Base-by-base conservation (phyloP, 306 rosid species). In the Dalbergia cochinchinensis region DNA sequence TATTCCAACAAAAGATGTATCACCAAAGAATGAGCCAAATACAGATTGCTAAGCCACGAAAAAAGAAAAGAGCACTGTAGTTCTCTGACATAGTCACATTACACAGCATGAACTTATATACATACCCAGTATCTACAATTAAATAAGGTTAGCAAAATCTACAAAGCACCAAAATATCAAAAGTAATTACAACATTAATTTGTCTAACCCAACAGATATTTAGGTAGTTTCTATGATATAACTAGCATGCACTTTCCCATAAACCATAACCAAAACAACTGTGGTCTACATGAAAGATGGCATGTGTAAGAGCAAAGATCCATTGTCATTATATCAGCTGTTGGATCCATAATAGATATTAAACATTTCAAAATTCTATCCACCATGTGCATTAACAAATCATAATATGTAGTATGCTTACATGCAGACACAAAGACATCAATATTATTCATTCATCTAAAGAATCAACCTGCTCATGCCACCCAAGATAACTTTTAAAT, bases 391-490 rank as follows among this genome's bases (percentile, higher is more conserved):
- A 73, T 65, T 13, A 55, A 31, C 54, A 76, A 83, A 69, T 16
- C 58, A 63, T 63, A 62, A 55, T 15, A 80, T 57, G 39, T 33
- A 22, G 47, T 13, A 55, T 18, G 11, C n/a, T 35, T 37, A 41
- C n/a, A 54, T 53, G 53, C 65, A 35, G n/a, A 77, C 45, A 84
- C 26, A 80, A 75, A 60, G 57, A 63, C 77, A 73, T 54, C 13
- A 51, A 69, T 76, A 74, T 33, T 35, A 66, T 67, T 45, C 41
- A 77, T 41, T 79, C 58, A 67, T 81, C 39, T 63, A 77, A 54
- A 82, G 50, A 86, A 84, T 85, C 55, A 83, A 93, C 99, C 99
- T 96, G 99, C 72, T 96, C 90, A 77, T 96, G 94, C 99, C 99
- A 96, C 55, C 99, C 99, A 76, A 96, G 86, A 89, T 93, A 84